Base-by-base conservation (phyloP, 1,284 basidiomycete genomes). In the Apiotrichum akiyoshidainum region DNA sequence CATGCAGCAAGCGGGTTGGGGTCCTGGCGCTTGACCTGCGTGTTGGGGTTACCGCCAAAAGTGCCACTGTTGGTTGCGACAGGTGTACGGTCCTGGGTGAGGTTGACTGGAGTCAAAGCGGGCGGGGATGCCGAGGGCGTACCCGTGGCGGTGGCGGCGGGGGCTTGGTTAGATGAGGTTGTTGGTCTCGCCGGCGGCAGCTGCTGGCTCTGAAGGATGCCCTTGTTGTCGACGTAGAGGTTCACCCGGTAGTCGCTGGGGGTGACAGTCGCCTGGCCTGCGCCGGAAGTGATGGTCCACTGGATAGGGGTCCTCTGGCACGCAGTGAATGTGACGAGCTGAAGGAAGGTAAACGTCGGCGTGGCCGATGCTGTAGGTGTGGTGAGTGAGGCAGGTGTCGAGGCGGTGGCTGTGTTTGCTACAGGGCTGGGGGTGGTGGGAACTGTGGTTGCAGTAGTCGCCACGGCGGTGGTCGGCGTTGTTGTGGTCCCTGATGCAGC, bases 161-260 rank as follows among this genome's bases (percentile, higher is more conserved):
- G 26, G 16, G 46, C 13, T n/a, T 19, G 39, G 19, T 11, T 10
- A 4, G 21, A 8, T 8, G 46, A 6, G 6, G 31, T 6, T 7
- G 31, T 33, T 12, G 52, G 21, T 26, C 40, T 45, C 13, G 41
- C 37, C 16, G 26, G 37, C 37, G 37, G 26, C 41, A 5, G 40
- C 42, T 9, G 49, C 47, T 33, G 19, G n/a, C 37, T 31, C 45
- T 59, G 60, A 42, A 46, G 58, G 13, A 72, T 56, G 5, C 65
- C 68, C 21, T 50, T 57, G 53, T 73, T 68, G 51, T 63, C 54
- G 9, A 58, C 68, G 34, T 64, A 66, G 16, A 74, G 40, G 40
- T 65, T 63, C 53, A 74, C 60, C 21, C 63, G 63, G 46, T 60
- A 63, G 40, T 56, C 52, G 7, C 6, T n/a, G 6, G 17, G 12